Percentiles rank a stretch among this genome's conserved stretches.
Conservation (phyloP, 495 filamentous ascomycete genomes). For the Aspergillus saccharolyticus region DNA sequence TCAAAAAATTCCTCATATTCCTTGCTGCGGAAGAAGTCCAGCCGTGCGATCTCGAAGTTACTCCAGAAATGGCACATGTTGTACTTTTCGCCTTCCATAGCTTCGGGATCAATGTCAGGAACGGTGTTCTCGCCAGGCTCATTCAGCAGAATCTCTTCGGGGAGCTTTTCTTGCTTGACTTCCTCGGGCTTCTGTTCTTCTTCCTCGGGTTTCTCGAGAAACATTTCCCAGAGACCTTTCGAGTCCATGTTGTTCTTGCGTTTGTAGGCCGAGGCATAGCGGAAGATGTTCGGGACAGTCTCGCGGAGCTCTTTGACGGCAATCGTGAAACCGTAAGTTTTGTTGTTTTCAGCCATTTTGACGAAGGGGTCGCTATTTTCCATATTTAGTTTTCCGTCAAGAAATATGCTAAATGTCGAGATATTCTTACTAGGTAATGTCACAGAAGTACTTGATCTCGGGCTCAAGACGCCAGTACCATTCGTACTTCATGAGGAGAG, state of each 20-base stretch:
- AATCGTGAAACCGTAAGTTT: slow-evolving; percentile 99
- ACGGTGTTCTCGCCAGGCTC: slow-evolving; percentile 68
- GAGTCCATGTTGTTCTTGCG: slow-evolving; percentile 85
- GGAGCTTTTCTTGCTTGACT: slow-evolving; percentile 64
- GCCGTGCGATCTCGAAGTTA: slow-evolving; percentile 96
- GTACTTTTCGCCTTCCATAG: slow-evolving; percentile 96
- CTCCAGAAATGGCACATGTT: slow-evolving; percentile 99
- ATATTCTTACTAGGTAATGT: slow-evolving; percentile 89
- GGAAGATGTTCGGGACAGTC: slow-evolving; percentile 98
- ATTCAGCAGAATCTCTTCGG: slow-evolving; percentile 74
- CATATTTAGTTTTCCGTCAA: slow-evolving; percentile 21
- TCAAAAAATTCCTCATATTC: slow-evolving; percentile 98
- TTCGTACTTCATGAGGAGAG: slow-evolving; percentile 91
- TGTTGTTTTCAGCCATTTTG: slow-evolving; percentile 85
- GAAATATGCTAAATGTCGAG: not conserved
- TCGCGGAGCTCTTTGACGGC: slow-evolving; percentile 98
- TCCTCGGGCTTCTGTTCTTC: slow-evolving; percentile 52
- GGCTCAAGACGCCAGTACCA: slow-evolving; percentile 99
- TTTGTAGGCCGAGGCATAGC: slow-evolving; percentile 99
- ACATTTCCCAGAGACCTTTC: slow-evolving; percentile 98
- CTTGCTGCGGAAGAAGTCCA: slow-evolving; percentile 95
- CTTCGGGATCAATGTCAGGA: slow-evolving; percentile 81
- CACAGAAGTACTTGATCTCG: slow-evolving; percentile 99
- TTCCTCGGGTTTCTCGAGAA: slow-evolving; percentile 67
- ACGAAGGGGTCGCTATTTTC: slow-evolving; percentile 81